Percentiles rank a stretch among this genome's conserved stretches.
These are phyloP conservation scores for Nematodospora anomalae DNA, from an alignment of 1,139 yeast species.

Conservation along the genomic window DNA sequence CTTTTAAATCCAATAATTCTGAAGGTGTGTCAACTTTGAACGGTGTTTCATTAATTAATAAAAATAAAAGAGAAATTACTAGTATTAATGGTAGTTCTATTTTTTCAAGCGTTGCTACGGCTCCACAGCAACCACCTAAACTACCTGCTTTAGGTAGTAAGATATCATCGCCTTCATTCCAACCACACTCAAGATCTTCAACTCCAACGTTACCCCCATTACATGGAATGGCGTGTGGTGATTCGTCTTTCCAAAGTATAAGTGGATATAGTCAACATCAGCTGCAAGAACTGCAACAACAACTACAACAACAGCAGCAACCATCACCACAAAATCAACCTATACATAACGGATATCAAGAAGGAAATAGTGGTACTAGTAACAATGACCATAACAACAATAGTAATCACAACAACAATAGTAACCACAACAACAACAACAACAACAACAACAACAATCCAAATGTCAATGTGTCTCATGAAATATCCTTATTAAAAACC, in stretches of 20 bases:
- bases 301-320: slow-evolving; percentile 3
- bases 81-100: slow-evolving; percentile 11
- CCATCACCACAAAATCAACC: slow-evolving; percentile 6
- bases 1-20: slow-evolving; percentile 27
- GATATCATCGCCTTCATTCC: slow-evolving; percentile 19
- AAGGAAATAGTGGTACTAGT: slow-evolving; percentile 13
- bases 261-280: slow-evolving; percentile 2
- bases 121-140: slow-evolving; percentile 21
- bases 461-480: slow-evolving; percentile 28
- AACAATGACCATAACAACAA: slow-evolving; percentile 18
- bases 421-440: slow-evolving; percentile 2
- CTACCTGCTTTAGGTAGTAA: slow-evolving; percentile 22
- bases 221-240: slow-evolving; percentile 21
- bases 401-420: slow-evolving; percentile 15
- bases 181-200: slow-evolving; percentile 11
- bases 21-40: slow-evolving; percentile 11
- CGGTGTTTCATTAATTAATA: slow-evolving; percentile 34
- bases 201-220: slow-evolving; percentile 36
- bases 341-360: slow-evolving; percentile 5
- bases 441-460: slow-evolving; percentile 11
- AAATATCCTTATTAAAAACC: slow-evolving; percentile 59
- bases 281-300: slow-evolving; percentile 3
- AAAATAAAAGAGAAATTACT: slow-evolving; percentile 3
- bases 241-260: slow-evolving; percentile 5
- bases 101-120: slow-evolving; percentile 15